These are phyloP conservation scores for Tetrahymena thermophila DNA, from an alignment of 73 alveolate genomes.

Conservation along the genomic window DNA sequence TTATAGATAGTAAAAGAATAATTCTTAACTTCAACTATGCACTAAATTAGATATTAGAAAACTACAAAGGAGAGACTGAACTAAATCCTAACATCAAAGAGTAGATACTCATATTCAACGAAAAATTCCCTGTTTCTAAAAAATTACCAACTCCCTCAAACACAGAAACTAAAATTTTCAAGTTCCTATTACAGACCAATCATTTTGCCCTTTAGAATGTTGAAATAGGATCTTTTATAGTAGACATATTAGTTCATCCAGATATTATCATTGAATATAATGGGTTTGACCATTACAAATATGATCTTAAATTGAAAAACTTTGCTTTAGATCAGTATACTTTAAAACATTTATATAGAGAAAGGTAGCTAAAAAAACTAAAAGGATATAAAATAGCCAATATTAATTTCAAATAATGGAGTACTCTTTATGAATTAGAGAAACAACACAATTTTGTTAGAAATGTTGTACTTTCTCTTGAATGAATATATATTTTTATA, in stretches of 20 bases:
- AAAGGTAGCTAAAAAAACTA: background rate
- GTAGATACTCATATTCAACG: background rate
- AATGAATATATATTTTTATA: background rate
- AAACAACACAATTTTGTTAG: background rate
- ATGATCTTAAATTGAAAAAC: background rate
- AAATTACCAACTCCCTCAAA: background rate
- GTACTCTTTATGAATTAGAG: background rate
- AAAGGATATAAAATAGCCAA: background rate
- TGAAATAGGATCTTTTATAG: background rate
- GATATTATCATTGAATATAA: background rate
- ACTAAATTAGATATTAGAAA: background rate
- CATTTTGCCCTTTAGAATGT: background rate
- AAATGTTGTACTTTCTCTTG: background rate
- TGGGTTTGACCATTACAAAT: background rate
- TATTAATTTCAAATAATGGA: background rate
- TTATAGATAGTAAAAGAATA: background rate
- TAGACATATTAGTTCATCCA: background rate
- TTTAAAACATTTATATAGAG: background rate
- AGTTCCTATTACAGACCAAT: background rate
- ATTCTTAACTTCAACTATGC: background rate
- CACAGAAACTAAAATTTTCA: background rate
- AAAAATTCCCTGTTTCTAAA: background rate
- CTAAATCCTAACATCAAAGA: background rate
- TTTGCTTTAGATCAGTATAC: background rate
- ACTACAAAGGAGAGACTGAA: background rate